Evolutionary conservation across 2,329 filamentous ascomycete species (phyloP).

Genomic region (Cyanodermella asteris): DNA sequence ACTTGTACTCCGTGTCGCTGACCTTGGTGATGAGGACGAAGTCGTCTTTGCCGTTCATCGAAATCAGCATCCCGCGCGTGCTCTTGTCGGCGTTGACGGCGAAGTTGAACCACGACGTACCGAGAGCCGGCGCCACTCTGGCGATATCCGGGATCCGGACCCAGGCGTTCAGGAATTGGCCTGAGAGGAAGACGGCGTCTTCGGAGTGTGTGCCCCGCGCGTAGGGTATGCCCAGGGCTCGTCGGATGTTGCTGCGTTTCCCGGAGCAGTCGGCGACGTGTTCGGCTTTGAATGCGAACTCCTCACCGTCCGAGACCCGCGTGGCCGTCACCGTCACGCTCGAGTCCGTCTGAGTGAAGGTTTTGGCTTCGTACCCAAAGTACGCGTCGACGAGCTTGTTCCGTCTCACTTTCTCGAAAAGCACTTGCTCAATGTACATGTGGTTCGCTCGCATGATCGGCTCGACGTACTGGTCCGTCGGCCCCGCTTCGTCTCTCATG

Average conservation of each 20-base stretch:
- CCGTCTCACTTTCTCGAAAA: too few species aligned
- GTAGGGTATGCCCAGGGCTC: constrained; percentile 11
- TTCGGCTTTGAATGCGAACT: too few species aligned
- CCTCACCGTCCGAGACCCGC: too few species aligned
- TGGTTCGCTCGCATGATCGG: constrained; percentile 9
- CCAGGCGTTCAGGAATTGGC: neutral
- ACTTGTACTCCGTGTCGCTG: too few species aligned
- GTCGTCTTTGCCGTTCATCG: constrained; percentile 11
- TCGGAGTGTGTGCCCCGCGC: constrained; percentile 12
- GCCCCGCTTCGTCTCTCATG: constrained; percentile 8
- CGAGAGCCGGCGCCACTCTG: too few species aligned
- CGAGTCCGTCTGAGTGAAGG: constrained; percentile 9
- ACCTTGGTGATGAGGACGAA: constrained; percentile 13
- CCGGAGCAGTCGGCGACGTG: too few species aligned
- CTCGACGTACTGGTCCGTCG: constrained; percentile 8
- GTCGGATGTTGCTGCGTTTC: constrained; percentile 12
- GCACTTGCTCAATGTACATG: constrained; percentile 14
- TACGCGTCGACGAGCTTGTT: constrained; percentile 9
- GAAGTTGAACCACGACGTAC: too few species aligned
- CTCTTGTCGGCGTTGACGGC: constrained; percentile 14
- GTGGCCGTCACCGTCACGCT: constrained; percentile 8
- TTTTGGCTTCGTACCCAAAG: constrained; percentile 8
- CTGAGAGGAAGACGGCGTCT: constrained; percentile 13
- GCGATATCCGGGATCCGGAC: too few species aligned
- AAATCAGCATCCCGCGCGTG: constrained; percentile 10